Evolutionary conservation across 768 basidiomycete species (phyloP).

Genomic region (Naganishia kalamii): DNA sequence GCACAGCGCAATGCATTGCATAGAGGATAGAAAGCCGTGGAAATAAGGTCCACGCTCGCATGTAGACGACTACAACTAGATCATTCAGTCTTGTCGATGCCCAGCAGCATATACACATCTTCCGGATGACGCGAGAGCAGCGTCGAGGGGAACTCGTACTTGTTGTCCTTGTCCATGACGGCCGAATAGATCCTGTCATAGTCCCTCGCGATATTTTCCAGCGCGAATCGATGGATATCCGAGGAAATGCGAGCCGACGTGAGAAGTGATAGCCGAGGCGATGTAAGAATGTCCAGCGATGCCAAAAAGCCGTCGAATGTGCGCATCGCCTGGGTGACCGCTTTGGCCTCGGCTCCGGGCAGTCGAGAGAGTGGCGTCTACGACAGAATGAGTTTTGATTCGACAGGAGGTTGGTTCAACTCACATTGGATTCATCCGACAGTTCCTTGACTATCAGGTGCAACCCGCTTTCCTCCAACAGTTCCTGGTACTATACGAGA

Average conservation of each 20-base stretch:
- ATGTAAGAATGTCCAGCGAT: slow-evolving; percentile 64
- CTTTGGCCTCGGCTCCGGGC: slow-evolving; percentile 59
- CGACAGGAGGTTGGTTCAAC: background rate
- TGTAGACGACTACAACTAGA: background rate
- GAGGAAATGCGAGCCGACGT: slow-evolving; percentile 61
- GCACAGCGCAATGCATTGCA: background rate
- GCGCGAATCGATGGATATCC: slow-evolving; percentile 67
- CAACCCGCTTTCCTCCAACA: slow-evolving; percentile 50
- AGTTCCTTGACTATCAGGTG: slow-evolving; percentile 47
- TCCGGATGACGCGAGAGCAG: slow-evolving; percentile 58
- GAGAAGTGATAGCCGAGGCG: slow-evolving; percentile 70
- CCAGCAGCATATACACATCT: slow-evolving; percentile 32
- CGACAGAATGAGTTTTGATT: background rate
- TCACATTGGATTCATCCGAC: slow-evolving; percentile 36
- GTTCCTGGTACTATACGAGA: slow-evolving; percentile 43
- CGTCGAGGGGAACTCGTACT: slow-evolving; percentile 86
- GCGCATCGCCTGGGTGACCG: slow-evolving; percentile 58
- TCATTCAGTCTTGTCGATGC: slow-evolving; percentile 8
- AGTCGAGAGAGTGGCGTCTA: slow-evolving; percentile 68
- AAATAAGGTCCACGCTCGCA: background rate
- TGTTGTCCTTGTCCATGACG: slow-evolving; percentile 66
- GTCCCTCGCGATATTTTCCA: slow-evolving; percentile 61
- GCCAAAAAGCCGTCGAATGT: slow-evolving; percentile 79
- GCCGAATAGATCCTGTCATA: slow-evolving; percentile 71
- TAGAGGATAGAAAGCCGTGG: background rate